Conservation (phyloP, 2,329 filamentous ascomycete genomes). For the Epicoccum sorghinum region DNA sequence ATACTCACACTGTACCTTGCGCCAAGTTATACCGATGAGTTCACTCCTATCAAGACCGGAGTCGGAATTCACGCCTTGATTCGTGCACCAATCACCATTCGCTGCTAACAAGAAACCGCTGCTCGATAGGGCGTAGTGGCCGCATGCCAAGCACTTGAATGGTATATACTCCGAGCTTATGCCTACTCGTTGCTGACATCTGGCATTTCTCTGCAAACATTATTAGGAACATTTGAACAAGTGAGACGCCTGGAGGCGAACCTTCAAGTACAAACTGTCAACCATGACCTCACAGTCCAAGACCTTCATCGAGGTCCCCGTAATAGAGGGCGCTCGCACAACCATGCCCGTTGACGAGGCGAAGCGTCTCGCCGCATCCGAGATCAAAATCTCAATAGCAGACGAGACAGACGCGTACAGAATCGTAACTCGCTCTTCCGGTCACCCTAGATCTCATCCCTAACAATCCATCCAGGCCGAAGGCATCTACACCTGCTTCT, state of each 20-base stretch:
- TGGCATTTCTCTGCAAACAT: neutral
- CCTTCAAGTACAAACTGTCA: too few species aligned
- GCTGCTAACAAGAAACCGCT: neutral
- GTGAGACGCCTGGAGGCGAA: neutral
- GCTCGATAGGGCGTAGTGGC: conserved; percentile 9
- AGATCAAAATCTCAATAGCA: conserved; percentile 27
- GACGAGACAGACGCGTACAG: conserved; percentile 21
- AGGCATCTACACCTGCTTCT: conserved; percentile 36
- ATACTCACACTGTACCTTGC: neutral
- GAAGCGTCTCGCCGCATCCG: conserved; percentile 24
- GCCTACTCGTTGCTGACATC: neutral
- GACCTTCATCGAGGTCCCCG: conserved; percentile 25
- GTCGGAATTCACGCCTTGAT: neutral
- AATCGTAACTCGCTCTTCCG: conserved; percentile 22
- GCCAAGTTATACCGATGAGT: neutral
- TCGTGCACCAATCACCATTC: neutral
- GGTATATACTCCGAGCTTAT: neutral
- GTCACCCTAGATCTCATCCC: neutral
- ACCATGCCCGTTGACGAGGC: conserved; percentile 29
- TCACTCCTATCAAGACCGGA: neutral
- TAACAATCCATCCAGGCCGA: conserved; percentile 27
- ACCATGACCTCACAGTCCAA: conserved; percentile 23
- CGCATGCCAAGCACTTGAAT: neutral
- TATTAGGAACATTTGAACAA: neutral
- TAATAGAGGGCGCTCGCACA: conserved; percentile 11